These are phyloP conservation scores for Eremothecium sinecaudum DNA, from an alignment of 1,139 yeast species.

Conservation along the genomic window DNA sequence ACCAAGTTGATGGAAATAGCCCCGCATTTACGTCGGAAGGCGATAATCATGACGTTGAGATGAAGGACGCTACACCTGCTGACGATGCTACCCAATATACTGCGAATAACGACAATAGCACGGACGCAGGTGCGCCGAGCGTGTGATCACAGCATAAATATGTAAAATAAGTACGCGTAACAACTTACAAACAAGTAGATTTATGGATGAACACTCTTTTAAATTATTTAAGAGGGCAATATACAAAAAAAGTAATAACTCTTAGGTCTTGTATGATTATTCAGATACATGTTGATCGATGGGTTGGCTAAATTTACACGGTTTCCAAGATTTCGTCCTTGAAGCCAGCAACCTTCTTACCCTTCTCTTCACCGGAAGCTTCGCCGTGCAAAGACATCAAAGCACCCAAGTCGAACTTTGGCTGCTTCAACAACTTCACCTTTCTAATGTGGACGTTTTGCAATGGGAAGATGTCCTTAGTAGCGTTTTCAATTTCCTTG, in stretches of 20 bases:
- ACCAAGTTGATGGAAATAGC: not conserved
- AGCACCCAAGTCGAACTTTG: slow-evolving; percentile 84
- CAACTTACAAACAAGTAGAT: not conserved
- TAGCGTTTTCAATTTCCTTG: slow-evolving; percentile 81
- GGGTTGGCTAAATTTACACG: slow-evolving; percentile 40
- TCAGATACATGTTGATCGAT: slow-evolving; percentile 1
- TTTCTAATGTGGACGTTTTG: slow-evolving; percentile 89
- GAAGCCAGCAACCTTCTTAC: slow-evolving; percentile 83
- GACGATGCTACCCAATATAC: too few relatives aligned
- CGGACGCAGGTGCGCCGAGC: too few relatives aligned
- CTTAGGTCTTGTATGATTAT: slow-evolving; percentile 5
- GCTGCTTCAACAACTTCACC: slow-evolving; percentile 85
- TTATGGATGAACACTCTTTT: slow-evolving; percentile 6
- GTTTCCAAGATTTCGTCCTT: slow-evolving; percentile 85
- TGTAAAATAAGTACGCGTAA: not conserved
- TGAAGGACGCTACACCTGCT: too few relatives aligned
- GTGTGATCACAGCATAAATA: not conserved
- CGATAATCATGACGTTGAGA: not conserved
- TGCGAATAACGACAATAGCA: too few relatives aligned
- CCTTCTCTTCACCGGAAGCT: slow-evolving; percentile 73
- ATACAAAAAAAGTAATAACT: slow-evolving; percentile 6
- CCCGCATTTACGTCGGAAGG: too few relatives aligned
- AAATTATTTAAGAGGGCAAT: slow-evolving; percentile 6
- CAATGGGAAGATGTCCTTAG: slow-evolving; percentile 77
- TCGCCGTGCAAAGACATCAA: slow-evolving; percentile 88